Percentiles rank a stretch among this genome's conserved stretches.
phyloP scores from a whole-genome alignment of 2,329 filamentous ascomycete species.

The Fonsecaea monophora region DNA sequence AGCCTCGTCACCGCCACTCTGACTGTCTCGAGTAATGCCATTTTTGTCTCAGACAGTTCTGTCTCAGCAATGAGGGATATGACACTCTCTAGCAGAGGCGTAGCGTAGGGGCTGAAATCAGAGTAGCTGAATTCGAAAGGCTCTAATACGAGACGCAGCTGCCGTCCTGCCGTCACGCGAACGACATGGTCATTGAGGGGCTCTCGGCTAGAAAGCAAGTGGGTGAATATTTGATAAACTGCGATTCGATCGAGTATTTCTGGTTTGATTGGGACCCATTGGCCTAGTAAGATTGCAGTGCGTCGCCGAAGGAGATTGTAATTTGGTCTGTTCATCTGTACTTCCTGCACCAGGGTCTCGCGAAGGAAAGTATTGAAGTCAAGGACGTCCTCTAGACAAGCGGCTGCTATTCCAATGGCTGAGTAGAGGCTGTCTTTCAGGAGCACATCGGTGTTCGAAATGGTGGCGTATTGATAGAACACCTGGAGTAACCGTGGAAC shows the following conservation, averaged over 20 bases:
- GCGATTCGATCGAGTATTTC: conserved; percentile 70
- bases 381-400: conserved; percentile 74
- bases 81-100: conserved; percentile 73
- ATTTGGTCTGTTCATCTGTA: conserved; percentile 69
- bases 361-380: conserved; percentile 84
- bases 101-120: conserved; percentile 77
- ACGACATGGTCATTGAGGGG: conserved; percentile 88
- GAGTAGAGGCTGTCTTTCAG: conserved; percentile 95
- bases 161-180: conserved; percentile 84
- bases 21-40: conserved; percentile 87
- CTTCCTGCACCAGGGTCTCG: conserved; percentile 77
- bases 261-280: conserved; percentile 85
- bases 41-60: conserved; percentile 84
- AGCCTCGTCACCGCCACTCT: conserved; percentile 80
- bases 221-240: conserved; percentile 87
- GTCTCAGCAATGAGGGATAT: conserved; percentile 81
- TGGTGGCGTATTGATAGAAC: conserved; percentile 77
- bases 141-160: conserved; percentile 79
- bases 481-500: conserved; percentile 80
- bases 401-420: conserved; percentile 83
- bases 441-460: conserved; percentile 71
- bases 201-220: conserved; percentile 80
- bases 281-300: conserved; percentile 84
- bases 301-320: conserved; percentile 86
- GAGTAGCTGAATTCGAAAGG: conserved; percentile 81